Conservation (phyloP, 2,329 filamentous ascomycete species). For the Colletotrichum eleusines region DNA sequence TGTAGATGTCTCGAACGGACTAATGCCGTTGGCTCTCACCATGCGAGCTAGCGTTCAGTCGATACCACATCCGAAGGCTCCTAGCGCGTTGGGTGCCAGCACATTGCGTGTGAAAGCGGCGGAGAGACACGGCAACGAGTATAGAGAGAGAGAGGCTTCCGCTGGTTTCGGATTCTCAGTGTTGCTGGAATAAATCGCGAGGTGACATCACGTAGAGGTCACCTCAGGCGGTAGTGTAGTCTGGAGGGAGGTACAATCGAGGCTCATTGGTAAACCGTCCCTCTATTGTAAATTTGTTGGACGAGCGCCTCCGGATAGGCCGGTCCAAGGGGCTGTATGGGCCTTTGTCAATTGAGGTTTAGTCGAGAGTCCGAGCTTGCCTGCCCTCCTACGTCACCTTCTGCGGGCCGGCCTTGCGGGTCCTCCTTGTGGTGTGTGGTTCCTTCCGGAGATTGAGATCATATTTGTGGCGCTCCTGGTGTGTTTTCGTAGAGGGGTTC, state of each 20-base stretch:
- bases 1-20: neutral
- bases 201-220: neutral
- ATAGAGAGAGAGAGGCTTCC: neutral
- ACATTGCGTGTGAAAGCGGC: neutral
- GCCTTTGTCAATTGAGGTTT: slow-evolving; percentile 7
- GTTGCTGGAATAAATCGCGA: neutral
- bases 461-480: slow-evolving; percentile 36
- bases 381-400: slow-evolving; percentile 6
- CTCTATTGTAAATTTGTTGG: neutral
- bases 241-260: too few relatives aligned
- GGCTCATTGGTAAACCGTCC: too few relatives aligned
- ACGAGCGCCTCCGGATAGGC: neutral
- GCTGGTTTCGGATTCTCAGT: neutral
- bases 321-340: neutral
- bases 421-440: slow-evolving; percentile 1
- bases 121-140: neutral
- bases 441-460: slow-evolving; percentile 25
- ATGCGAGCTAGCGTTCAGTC: neutral
- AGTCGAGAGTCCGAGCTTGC: slow-evolving; percentile 5
- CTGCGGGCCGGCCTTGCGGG: neutral
- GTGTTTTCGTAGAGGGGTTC: slow-evolving; percentile 18
- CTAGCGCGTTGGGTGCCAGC: neutral
- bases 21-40: neutral
- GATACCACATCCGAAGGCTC: neutral
- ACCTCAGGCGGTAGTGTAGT: neutral